Evolutionary conservation across 768 basidiomycete genomes (phyloP), one percentile per base, ranked within the genome.

Genomic region (Multifurca ochricompacta): DNA sequence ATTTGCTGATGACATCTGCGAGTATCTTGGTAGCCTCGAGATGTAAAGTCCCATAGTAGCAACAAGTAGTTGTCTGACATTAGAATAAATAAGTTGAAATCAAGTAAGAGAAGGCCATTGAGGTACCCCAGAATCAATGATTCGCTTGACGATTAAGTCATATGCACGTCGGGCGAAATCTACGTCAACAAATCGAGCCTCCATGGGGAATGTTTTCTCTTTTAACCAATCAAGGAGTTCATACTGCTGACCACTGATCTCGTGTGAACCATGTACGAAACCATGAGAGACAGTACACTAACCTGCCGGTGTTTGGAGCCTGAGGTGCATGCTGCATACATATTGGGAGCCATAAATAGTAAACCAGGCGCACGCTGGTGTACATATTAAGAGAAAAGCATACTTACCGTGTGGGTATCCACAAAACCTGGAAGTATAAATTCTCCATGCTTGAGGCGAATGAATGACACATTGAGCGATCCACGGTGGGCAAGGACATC

Each of bases 181-280:
- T 3, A 75, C 54, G 62, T 95, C 82, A 10, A 70, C 61, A 65
- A 92, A 97, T 54, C 78, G 82, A 23, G 80, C 74, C 66, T 98
- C 95, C 65, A 80, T 80, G 0, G 95, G 95, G 68, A 95, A 98
- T 3, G 93, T 96, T 53, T 90, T 74, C 21, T 85, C 72, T 21
- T 78, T 65, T 23, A 95, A 78, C 95, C 95, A 98, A 57, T 91
- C 87, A 11, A 97, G 75, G 4, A 98, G 82, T 64, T 95, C 80
- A 62, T 86, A 83, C 60, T 93, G 79, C 56, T 87, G 84, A 7
- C 93, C 94, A 10, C 88, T 88, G 64, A 46, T 37, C 55, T 46
- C 37, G 28, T 11, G 19, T 50, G 11, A 16, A 34, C 28, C 4
- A 14, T n/a, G 19, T 25, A 41, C 13, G 44, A 25, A 27, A 69